A percentile compares a stretch with the other conserved stretches of the same genome.
These are phyloP conservation scores for Colletotrichum scovillei DNA, from an alignment of 2,329 filamentous ascomycete species.

Conservation along the genomic window DNA sequence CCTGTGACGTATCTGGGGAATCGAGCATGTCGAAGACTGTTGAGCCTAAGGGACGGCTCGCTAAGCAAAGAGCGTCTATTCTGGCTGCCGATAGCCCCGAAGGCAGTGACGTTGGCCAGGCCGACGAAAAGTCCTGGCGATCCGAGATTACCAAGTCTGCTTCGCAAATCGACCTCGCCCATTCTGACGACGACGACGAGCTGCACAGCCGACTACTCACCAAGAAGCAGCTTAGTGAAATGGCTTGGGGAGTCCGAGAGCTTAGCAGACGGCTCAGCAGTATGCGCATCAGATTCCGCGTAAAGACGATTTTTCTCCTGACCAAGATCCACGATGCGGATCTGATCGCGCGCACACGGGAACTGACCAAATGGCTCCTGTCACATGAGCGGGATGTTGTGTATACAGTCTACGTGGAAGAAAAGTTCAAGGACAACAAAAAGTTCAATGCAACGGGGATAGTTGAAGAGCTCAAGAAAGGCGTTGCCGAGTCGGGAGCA, in stretches of 20 bases:
- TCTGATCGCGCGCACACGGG: conserved; percentile 80
- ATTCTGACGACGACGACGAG: conserved; percentile 43
- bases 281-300: conserved; percentile 83
- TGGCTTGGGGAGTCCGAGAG: conserved; percentile 96
- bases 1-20: conserved; percentile 41
- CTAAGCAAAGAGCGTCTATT: conserved; percentile 73
- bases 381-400: conserved; percentile 72
- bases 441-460: conserved; percentile 80
- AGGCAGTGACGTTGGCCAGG: conserved; percentile 59
- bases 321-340: conserved; percentile 92
- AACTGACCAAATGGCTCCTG: conserved; percentile 84
- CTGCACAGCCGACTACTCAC: conserved; percentile 81
- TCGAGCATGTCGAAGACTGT: conserved; percentile 43
- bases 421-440: conserved; percentile 76
- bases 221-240: conserved; percentile 94
- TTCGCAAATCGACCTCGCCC: conserved; percentile 52
- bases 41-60: conserved; percentile 59
- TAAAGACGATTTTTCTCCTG: conserved; percentile 86
- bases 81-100: conserved; percentile 59
- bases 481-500: conserved; percentile 52
- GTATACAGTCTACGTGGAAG: conserved; percentile 87
- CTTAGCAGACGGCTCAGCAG: conserved; percentile 87
- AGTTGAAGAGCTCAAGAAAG: conserved; percentile 66
- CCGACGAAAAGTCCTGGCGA: conserved; percentile 68
- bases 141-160: conserved; percentile 56